phyloP scores from a whole-genome alignment of 345 rosid species.

The Nasturtium officinale region DNA sequence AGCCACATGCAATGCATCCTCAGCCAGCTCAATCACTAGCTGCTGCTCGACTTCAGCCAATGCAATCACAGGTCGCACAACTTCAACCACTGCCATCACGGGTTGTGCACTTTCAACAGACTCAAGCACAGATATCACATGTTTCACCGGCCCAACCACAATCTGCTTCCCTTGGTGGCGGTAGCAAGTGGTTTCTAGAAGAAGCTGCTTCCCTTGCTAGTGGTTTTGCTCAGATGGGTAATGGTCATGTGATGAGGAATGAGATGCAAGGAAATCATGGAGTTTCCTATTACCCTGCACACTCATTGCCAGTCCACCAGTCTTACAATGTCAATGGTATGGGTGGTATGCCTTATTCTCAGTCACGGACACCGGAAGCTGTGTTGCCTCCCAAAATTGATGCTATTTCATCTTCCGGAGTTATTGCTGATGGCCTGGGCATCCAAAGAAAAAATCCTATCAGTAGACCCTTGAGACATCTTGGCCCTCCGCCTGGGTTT shows the following conservation, averaged over 20 bases:
- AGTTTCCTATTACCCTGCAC: constrained; percentile 45
- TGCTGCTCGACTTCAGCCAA: constrained; percentile 32
- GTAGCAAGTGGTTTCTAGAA: constrained; percentile 58
- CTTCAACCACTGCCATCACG: constrained; percentile 50
- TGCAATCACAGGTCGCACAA: constrained; percentile 38
- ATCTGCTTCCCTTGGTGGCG: constrained; percentile 29
- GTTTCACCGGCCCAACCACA: constrained; percentile 30
- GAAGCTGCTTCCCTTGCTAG: constrained; percentile 57
- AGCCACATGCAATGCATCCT: constrained; percentile 33
- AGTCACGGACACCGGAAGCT: constrained; percentile 50
- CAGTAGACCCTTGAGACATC: constrained; percentile 71
- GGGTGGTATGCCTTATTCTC: constrained; percentile 49
- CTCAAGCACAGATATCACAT: constrained; percentile 39
- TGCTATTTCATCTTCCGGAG: constrained; percentile 51
- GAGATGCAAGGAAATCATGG: constrained; percentile 56
- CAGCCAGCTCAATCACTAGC: constrained; percentile 36
- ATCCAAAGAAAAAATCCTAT: constrained; percentile 70
- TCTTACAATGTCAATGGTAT: constrained; percentile 46
- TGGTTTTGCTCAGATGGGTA: constrained; percentile 56
- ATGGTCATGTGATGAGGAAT: constrained; percentile 56
- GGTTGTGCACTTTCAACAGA: constrained; percentile 49
- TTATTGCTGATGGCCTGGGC: constrained; percentile 51
- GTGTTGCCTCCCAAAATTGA: constrained; percentile 52
- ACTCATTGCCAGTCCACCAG: constrained; percentile 49
- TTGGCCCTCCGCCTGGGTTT: constrained; percentile 98